These are phyloP conservation scores for Ochromonadaceae sp. DNA, from an alignment of 352 stramenopile species.

Conservation along the genomic window DNA sequence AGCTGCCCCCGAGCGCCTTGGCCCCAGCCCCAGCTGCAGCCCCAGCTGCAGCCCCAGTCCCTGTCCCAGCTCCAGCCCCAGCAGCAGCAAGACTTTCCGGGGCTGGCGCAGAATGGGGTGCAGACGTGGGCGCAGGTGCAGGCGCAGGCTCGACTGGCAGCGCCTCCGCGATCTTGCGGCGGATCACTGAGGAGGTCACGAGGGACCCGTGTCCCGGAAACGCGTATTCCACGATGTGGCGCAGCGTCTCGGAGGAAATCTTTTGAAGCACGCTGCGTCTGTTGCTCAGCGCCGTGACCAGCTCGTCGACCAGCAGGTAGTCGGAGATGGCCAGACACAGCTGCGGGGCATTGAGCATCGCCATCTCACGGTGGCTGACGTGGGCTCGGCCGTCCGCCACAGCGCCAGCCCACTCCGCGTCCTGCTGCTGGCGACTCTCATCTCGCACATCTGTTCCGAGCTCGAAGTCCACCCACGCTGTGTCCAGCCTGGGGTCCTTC, in stretches of 20 bases:
- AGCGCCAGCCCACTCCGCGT: neutral
- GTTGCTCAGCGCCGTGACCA: neutral
- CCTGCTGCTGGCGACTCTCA: neutral
- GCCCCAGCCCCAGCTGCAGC: no score
- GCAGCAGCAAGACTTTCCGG: no score
- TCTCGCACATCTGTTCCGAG: conserved; percentile 13
- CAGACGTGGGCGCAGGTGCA: no score
- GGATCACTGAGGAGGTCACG: neutral
- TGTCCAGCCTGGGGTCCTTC: no score
- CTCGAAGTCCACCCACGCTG: no score
- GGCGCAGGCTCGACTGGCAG: no score
- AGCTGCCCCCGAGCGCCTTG: neutral
- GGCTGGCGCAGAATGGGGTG: no score
- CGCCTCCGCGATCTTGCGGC: neutral
- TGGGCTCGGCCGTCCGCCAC: neutral
- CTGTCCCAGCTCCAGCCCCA: no score
- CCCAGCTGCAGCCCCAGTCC: no score
- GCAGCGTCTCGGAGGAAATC: neutral
- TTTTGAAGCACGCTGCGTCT: neutral
- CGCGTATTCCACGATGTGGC: conserved; percentile 1
- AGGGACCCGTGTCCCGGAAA: neutral
- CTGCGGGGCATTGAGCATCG: neutral
- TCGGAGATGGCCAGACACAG: neutral
- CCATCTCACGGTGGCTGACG: neutral
- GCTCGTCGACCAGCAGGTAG: neutral